Percentiles rank a stretch among this genome's conserved stretches.
phyloP scores from a whole-genome alignment of 352 stramenopile species.

The Phytophthora cajani region DNA sequence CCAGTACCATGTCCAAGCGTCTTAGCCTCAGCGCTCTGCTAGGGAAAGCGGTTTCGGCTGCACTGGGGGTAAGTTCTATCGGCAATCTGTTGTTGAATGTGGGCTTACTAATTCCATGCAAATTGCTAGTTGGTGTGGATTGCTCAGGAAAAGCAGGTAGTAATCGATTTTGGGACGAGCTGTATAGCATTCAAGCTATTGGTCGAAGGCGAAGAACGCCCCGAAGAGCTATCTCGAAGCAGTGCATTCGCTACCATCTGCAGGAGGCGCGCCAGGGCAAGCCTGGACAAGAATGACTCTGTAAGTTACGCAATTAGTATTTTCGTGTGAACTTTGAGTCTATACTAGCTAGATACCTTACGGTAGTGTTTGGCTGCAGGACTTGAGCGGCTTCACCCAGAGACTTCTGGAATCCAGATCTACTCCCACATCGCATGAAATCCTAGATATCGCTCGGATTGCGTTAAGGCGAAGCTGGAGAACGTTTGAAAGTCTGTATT shows the following conservation, averaged over 20 bases:
- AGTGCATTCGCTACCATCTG: neutral
- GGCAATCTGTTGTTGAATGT: neutral
- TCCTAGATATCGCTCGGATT: slow-evolving; percentile 16
- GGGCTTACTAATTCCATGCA: neutral
- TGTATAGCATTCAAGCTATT: slow-evolving; percentile 23
- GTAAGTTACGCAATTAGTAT: slow-evolving; percentile 10
- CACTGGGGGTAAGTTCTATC: slow-evolving; percentile 23
- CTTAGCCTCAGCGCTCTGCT: slow-evolving; percentile 33
- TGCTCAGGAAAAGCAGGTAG: slow-evolving; percentile 14
- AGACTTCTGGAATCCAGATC: slow-evolving; percentile 4
- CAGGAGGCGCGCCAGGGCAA: neutral
- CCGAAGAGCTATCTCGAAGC: neutral
- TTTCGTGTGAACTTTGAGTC: neutral
- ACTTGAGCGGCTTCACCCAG: slow-evolving; percentile 10
- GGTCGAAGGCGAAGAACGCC: slow-evolving; percentile 8
- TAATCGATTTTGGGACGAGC: slow-evolving; percentile 23
- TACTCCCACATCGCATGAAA: neutral
- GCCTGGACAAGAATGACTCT: neutral
- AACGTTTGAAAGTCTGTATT: slow-evolving; percentile 31
- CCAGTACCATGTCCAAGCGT: slow-evolving; percentile 24
- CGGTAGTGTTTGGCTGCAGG: slow-evolving; percentile 6
- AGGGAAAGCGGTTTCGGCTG: slow-evolving; percentile 16
- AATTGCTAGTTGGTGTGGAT: slow-evolving; percentile 32
- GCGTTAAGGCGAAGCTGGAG: slow-evolving; percentile 15
- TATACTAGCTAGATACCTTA: neutral